Evolutionary conservation across 2,329 filamentous ascomycete genomes (phyloP).

Genomic region (Calonectria naviculata): DNA sequence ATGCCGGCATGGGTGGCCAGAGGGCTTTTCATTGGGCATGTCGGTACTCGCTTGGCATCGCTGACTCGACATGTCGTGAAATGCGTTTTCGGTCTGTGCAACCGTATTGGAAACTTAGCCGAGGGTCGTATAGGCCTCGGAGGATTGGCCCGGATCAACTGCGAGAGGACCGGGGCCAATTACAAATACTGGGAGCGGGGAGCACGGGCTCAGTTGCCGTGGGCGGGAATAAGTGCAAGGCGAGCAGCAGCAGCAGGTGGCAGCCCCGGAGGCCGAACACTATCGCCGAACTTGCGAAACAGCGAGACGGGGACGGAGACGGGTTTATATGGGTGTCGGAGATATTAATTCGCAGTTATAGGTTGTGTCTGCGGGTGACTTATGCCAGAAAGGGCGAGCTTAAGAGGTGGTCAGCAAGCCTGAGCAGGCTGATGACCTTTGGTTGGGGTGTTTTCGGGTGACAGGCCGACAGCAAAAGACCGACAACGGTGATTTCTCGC

Average conservation of each 20-base stretch:
- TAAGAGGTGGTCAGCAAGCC: background rate
- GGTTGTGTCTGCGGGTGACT: background rate
- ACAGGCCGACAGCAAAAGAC: background rate
- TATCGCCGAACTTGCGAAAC: slow-evolving; percentile 17
- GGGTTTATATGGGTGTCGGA: background rate
- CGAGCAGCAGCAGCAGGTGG: background rate
- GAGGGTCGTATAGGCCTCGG: background rate
- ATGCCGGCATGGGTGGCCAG: background rate
- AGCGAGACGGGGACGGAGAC: background rate
- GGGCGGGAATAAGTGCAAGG: background rate
- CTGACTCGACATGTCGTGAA: background rate
- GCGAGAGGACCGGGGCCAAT: background rate
- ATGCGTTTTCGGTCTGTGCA: background rate
- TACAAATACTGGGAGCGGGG: slow-evolving; percentile 12
- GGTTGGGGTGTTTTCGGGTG: background rate
- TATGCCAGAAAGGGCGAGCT: background rate
- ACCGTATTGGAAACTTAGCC: slow-evolving; percentile 1
- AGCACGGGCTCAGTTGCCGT: slow-evolving; percentile 2
- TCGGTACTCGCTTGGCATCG: background rate
- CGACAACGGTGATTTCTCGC: background rate
- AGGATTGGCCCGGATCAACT: background rate
- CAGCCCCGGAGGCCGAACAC: slow-evolving; percentile 7
- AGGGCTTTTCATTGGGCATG: background rate
- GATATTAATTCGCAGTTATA: background rate
- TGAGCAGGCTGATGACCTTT: background rate